Base-by-base conservation (phyloP, 176 grass and related monocot genomes). In the Pontederia crassipes region DNA sequence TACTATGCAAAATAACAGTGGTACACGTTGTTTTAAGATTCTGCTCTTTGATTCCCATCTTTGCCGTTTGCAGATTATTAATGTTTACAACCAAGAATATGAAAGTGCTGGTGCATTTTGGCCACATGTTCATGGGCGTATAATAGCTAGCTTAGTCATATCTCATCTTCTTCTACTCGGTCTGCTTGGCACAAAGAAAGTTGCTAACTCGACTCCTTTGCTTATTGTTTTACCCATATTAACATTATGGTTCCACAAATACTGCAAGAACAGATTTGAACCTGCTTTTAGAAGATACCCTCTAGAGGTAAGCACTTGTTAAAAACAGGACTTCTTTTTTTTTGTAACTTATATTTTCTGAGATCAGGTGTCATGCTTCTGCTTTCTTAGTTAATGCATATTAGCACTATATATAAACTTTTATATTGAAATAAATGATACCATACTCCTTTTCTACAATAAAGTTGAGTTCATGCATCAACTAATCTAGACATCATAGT, bases 41-140 rank as follows among this genome's bases (percentile, higher is more conserved):
- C 29, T n/a, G n/a, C n/a, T n/a, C n/a, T n/a, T n/a, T n/a, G n/a
- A n/a, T 73, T 8, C 64, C 81, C 54, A 8, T 12, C 60, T 73
- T 48, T 3, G 20, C 32, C 70, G 46, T 17, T 78, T 83, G 76
- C 84, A 97, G 93, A 91, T 91, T 52, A 91, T 88, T 51, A 97
- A 97, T 67, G 93, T 97, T 46, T 97, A 97, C 14, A 97, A 91
- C 45, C 93, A 97, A 81, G 93, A 91, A 40, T 97, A 97, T 1
- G 93, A 97, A 73, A 97, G 93, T 15, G 84, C 81, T 10, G 93
- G 80, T 45, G 74, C 87, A 24, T 97, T 97, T 45, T 97, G 93
- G 93, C 93, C 93, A 53, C 85, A 82, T 62, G 84, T 97, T 29
- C 86, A 97, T 57, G 77, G 87, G 1, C 84, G 87, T 13, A 97